Conservation (phyloP, 176 grass and related monocot genomes). For the Secale cereale region DNA sequence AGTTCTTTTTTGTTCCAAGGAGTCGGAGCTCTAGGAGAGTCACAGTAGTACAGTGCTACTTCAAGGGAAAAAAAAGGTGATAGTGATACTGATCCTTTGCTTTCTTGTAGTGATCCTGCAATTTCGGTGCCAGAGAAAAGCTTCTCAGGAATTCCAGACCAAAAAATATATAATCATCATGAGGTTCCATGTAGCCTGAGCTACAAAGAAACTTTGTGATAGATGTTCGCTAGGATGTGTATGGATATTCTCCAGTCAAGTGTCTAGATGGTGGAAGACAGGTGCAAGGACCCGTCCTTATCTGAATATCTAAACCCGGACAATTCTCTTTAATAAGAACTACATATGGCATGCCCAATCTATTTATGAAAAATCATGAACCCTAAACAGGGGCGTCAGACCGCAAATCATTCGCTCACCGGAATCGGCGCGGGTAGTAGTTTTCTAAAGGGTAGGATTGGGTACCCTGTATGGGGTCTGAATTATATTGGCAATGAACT, state of each 20-base stretch:
- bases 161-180: background rate
- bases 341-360: background rate
- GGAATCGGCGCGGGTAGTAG: background rate
- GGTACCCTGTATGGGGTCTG: background rate
- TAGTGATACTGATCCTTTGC: background rate
- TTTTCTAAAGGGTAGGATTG: background rate
- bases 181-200: no score
- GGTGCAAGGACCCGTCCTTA: background rate
- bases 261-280: background rate
- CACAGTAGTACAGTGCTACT: background rate
- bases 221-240: background rate
- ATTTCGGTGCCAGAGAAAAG: background rate
- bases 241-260: background rate
- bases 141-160: background rate
- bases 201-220: background rate
- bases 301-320: background rate
- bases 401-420: background rate
- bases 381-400: constrained; percentile 1
- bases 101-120: background rate
- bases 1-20: no score
- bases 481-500: background rate
- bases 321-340: background rate
- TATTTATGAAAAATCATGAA: background rate
- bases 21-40: background rate
- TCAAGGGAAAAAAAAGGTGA: background rate